Percentiles rank a stretch among this genome's conserved stretches.
Evolutionary conservation across 345 rosid species (phyloP).

Genomic region (Citrus reticulata): DNA sequence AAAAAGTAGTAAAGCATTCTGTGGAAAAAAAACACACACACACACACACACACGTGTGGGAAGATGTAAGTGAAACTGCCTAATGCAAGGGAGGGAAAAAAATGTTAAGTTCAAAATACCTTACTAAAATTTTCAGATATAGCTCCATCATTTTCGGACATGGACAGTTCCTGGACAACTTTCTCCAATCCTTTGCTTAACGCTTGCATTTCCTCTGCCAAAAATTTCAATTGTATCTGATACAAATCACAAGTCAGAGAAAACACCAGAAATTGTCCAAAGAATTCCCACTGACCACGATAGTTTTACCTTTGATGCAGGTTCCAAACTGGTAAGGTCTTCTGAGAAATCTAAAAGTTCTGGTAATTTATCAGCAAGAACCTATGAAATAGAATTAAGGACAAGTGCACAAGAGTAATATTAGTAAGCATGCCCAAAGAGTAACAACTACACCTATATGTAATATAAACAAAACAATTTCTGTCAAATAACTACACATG

Average conservation of each 20-base stretch:
- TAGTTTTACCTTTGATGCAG: conserved; percentile 63
- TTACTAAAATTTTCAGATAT: conserved; percentile 61
- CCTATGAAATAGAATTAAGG: conserved; percentile 38
- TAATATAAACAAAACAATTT: neutral
- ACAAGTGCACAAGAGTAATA: neutral
- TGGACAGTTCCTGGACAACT: conserved; percentile 76
- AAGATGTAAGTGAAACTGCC: neutral
- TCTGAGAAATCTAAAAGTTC: conserved; percentile 77
- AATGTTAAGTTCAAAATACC: conserved; percentile 34
- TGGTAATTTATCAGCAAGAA: conserved; percentile 82
- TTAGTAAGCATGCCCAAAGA: neutral
- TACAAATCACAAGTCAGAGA: conserved; percentile 19
- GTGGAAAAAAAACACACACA: no score
- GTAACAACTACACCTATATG: neutral
- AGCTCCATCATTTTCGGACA: conserved; percentile 83
- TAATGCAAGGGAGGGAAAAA: neutral
- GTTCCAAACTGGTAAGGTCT: conserved; percentile 64
- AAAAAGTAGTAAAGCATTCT: neutral
- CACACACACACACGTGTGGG: neutral
- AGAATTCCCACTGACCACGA: neutral
- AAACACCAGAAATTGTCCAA: neutral
- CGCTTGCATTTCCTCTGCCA: conserved; percentile 99
- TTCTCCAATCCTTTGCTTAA: conserved; percentile 94
- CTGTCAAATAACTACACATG: neutral
- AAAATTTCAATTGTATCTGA: conserved; percentile 84